Conservation (phyloP, 2,329 filamentous ascomycete species). For the Arthrobotrys iridis region DNA sequence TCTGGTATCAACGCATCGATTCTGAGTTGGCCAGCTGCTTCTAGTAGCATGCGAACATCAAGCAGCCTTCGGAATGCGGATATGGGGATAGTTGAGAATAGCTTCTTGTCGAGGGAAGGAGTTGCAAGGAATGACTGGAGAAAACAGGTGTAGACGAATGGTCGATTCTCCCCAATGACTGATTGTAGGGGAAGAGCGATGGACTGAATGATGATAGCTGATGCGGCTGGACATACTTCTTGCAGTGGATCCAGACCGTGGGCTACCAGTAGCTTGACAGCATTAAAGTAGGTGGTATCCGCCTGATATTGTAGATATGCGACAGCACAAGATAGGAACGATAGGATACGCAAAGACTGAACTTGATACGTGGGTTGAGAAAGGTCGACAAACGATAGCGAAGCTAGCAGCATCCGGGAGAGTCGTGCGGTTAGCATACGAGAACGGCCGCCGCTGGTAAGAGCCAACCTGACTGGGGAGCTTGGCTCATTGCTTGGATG, state of each 20-base stretch:
- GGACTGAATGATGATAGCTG: constrained; percentile 1
- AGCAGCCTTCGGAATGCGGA: constrained; percentile 10
- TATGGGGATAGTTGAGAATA: constrained; percentile 20
- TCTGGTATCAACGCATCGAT: neutral
- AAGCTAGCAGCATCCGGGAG: constrained; percentile 1
- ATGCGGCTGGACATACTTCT: neutral
- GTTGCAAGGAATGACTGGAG: constrained; percentile 26
- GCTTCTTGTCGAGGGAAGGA: constrained; percentile 12
- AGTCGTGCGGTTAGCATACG: constrained; percentile 15
- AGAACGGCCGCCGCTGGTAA: neutral
- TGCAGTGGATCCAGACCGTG: neutral
- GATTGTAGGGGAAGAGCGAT: constrained; percentile 36
- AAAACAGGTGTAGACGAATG: constrained; percentile 18
- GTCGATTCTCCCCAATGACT: neutral
- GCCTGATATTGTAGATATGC: constrained; percentile 19
- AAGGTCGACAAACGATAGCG: constrained; percentile 8
- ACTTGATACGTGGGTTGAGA: neutral
- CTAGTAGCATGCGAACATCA: constrained; percentile 12
- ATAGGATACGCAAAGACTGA: constrained; percentile 4
- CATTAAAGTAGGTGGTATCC: constrained; percentile 27
- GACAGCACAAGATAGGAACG: constrained; percentile 16
- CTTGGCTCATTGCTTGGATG: neutral
- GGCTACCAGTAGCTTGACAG: neutral
- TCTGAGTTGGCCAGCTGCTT: neutral
- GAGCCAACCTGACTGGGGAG: neutral